A percentile compares a stretch with the other conserved stretches of the same genome.
phyloP scores from a whole-genome alignment of 441 rosid genomes.

The Metrosideros polymorpha region DNA sequence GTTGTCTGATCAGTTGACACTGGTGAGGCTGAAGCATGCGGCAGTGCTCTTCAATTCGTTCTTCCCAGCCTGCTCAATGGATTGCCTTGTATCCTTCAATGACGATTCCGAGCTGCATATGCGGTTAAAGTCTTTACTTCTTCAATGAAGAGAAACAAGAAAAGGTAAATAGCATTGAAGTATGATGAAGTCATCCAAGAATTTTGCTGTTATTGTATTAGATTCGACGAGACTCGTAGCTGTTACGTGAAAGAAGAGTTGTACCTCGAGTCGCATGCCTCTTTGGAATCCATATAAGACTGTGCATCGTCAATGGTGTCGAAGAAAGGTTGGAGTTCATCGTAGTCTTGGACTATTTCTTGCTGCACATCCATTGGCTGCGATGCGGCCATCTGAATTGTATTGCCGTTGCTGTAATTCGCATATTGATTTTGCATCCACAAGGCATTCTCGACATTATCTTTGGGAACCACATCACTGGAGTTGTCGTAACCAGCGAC shows the following conservation, averaged over 20 bases:
- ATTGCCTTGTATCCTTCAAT: conserved; percentile 40
- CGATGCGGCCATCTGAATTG: conserved; percentile 34
- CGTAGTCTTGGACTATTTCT: conserved; percentile 45
- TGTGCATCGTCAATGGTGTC: conserved; percentile 76
- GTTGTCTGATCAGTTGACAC: conserved; percentile 42
- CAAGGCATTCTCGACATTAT: conserved; percentile 16
- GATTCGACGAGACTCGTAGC: neutral
- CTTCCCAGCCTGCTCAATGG: conserved; percentile 42
- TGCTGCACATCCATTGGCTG: conserved; percentile 36
- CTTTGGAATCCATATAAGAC: conserved; percentile 58
- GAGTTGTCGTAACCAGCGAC: conserved; percentile 8
- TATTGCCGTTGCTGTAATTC: conserved; percentile 7
- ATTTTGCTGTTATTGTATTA: neutral
- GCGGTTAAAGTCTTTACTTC: neutral
- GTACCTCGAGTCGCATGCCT: conserved; percentile 61
- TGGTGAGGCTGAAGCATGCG: conserved; percentile 79
- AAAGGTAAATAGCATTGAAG: neutral
- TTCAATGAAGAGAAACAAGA: neutral
- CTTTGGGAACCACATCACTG: conserved; percentile 33
- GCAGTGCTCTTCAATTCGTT: conserved; percentile 82
- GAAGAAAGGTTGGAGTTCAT: conserved; percentile 67
- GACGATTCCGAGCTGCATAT: conserved; percentile 59
- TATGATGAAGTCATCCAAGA: neutral
- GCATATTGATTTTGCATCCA: conserved; percentile 37
- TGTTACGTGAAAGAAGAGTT: neutral